Conservation (phyloP, 2,329 filamentous ascomycete genomes). For the Talaromyces albobiverticillius region DNA sequence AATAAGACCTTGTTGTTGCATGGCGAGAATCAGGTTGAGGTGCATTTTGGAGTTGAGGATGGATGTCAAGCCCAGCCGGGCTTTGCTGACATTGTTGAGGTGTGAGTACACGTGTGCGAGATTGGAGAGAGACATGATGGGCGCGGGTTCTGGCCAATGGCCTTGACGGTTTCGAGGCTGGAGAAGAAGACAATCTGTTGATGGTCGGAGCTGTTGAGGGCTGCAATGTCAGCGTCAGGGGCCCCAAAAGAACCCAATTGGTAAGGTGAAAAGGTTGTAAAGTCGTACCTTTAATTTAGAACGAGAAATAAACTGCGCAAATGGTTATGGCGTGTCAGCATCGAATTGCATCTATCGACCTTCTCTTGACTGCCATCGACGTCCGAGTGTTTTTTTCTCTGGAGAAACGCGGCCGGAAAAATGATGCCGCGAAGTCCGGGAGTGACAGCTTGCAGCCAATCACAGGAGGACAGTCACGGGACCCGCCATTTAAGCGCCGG, state of each 20-base stretch:
- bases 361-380: neutral
- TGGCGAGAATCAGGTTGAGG: slow-evolving; percentile 68
- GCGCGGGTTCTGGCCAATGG: slow-evolving; percentile 9
- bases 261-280: neutral
- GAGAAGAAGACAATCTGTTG: neutral
- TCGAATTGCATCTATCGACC: neutral
- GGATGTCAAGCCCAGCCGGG: slow-evolving; percentile 80
- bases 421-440: neutral
- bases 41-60: slow-evolving; percentile 78
- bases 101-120: slow-evolving; percentile 83
- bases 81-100: slow-evolving; percentile 82
- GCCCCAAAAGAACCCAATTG: neutral
- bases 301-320: neutral
- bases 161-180: neutral
- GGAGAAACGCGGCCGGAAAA: neutral
- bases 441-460: neutral
- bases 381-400: no score
- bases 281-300: neutral
- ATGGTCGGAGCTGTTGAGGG: neutral
- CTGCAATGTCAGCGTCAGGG: neutral
- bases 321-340: no score
- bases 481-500: neutral
- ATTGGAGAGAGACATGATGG: slow-evolving; percentile 68
- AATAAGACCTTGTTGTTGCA: slow-evolving; percentile 81
- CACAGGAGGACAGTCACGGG: neutral